phyloP scores from a whole-genome alignment of 805 yeast genomes.

The Starmerella stellata region DNA sequence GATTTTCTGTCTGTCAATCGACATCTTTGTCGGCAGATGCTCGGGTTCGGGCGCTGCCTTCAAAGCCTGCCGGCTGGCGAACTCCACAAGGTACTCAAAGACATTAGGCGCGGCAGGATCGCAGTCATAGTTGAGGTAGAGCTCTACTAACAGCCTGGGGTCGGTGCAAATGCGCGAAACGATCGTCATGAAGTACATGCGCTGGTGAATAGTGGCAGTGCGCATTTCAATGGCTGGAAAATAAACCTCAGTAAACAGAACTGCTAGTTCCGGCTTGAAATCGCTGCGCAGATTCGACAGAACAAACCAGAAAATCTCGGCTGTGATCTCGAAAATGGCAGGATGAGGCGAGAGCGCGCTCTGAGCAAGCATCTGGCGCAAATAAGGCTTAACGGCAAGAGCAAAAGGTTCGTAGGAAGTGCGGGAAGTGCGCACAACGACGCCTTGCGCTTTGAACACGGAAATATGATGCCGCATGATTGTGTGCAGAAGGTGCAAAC shows the following conservation, averaged over 20 bases:
- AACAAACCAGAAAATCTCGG: conserved; percentile 86
- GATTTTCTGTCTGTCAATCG: conserved; percentile 31
- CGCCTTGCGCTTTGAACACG: conserved; percentile 37
- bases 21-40: conserved; percentile 33
- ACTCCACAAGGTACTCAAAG: conserved; percentile 66
- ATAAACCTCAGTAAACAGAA: conserved; percentile 79
- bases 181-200: conserved; percentile 66
- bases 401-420: conserved; percentile 31
- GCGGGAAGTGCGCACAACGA: conserved; percentile 21
- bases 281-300: conserved; percentile 67
- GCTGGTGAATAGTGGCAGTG: conserved; percentile 82
- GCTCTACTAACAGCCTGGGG: conserved; percentile 78
- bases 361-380: conserved; percentile 66
- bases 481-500: conserved; percentile 73
- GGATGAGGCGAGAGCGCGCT: conserved; percentile 85
- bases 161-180: conserved; percentile 69
- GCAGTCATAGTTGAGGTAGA: conserved; percentile 90
- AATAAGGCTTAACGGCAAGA: conserved; percentile 65
- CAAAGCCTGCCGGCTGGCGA: conserved; percentile 53
- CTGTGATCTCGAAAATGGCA: conserved; percentile 76
- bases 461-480: conserved; percentile 72
- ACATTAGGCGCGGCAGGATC: conserved; percentile 57
- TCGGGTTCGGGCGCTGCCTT: conserved; percentile 55
- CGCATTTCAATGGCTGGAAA: conserved; percentile 86
- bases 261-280: conserved; percentile 85